phyloP scores from a whole-genome alignment of 768 basidiomycete species.

The Hypsizygus marmoreus region DNA sequence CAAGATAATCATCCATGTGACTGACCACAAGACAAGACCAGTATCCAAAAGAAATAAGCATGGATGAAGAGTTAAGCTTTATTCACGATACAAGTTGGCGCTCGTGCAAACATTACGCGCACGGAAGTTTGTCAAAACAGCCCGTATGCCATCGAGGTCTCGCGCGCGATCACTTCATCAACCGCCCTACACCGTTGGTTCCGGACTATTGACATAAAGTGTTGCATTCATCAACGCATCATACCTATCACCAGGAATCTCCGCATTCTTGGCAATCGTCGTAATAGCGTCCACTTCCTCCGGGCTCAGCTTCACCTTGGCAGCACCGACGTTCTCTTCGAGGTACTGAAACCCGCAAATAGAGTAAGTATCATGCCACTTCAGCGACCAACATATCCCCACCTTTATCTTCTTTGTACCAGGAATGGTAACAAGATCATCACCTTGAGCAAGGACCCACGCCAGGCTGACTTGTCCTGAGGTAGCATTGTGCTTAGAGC shows the following conservation, averaged over 20 bases:
- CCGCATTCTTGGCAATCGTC: slow-evolving; percentile 27
- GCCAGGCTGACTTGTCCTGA: slow-evolving; percentile 45
- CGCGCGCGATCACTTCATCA: too few species aligned
- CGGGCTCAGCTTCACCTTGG: slow-evolving; percentile 23
- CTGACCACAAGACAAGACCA: too few species aligned
- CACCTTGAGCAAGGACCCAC: slow-evolving; percentile 46
- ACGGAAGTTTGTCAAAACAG: too few species aligned
- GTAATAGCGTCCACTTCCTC: slow-evolving; percentile 33
- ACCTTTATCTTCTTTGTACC: slow-evolving; percentile 42
- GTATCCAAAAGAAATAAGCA: too few species aligned
- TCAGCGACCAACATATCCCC: too few species aligned
- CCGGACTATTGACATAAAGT: slow-evolving; percentile 17
- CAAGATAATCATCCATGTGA: too few species aligned
- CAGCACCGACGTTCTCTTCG: slow-evolving; percentile 38
- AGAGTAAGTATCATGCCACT: too few species aligned
- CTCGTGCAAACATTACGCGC: too few species aligned
- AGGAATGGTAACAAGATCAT: slow-evolving; percentile 45
- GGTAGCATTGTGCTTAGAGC: slow-evolving; percentile 34
- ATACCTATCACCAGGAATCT: slow-evolving; percentile 26
- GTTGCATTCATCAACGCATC: slow-evolving; percentile 7
- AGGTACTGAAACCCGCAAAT: slow-evolving; percentile 30
- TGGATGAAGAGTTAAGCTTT: too few species aligned
- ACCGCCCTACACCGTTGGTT: too few species aligned
- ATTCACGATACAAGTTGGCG: too few species aligned
- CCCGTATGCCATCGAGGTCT: too few species aligned